Percentiles rank a stretch among this genome's conserved stretches.
Conservation (phyloP, 2,329 filamentous ascomycete species). For the Magnaporthiopsis poae region DNA sequence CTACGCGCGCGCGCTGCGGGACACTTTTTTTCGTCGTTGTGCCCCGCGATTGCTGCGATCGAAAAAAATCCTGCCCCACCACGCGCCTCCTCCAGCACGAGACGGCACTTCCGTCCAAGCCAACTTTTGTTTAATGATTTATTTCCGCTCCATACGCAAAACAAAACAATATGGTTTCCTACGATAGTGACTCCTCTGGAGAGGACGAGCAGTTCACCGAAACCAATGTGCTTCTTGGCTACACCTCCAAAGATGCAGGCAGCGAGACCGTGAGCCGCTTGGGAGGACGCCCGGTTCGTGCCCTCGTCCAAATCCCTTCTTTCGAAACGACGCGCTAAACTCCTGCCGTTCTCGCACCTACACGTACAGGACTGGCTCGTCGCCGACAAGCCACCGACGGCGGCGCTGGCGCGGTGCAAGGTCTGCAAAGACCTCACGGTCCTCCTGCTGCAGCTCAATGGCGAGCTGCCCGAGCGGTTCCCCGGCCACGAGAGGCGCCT, state of each 20-base stretch:
- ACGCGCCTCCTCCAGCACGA: constrained; percentile 15
- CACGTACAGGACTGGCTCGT: constrained; percentile 69
- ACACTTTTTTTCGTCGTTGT: constrained; percentile 3
- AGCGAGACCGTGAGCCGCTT: constrained; percentile 80
- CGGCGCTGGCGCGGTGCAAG: constrained; percentile 72
- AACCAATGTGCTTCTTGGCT: constrained; percentile 84
- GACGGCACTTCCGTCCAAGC: constrained; percentile 1
- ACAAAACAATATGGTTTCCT: constrained; percentile 51
- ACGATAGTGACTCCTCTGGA: constrained; percentile 78
- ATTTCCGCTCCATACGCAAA: background rate
- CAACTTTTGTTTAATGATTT: background rate
- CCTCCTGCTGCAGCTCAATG: constrained; percentile 82
- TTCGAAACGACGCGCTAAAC: background rate
- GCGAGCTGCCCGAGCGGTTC: constrained; percentile 76
- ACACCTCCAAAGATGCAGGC: constrained; percentile 67
- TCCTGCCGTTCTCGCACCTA: background rate
- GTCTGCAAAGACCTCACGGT: constrained; percentile 76
- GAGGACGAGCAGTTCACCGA: constrained; percentile 62
- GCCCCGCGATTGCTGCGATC: constrained; percentile 2
- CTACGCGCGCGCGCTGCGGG: too few species aligned
- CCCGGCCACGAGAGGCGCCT: constrained; percentile 77
- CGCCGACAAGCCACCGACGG: constrained; percentile 58
- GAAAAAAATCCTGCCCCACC: constrained; percentile 8
- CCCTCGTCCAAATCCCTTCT: background rate
- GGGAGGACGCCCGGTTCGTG: constrained; percentile 68